Conservation (phyloP, 768 basidiomycete species). For the Baorangia bicolor region DNA sequence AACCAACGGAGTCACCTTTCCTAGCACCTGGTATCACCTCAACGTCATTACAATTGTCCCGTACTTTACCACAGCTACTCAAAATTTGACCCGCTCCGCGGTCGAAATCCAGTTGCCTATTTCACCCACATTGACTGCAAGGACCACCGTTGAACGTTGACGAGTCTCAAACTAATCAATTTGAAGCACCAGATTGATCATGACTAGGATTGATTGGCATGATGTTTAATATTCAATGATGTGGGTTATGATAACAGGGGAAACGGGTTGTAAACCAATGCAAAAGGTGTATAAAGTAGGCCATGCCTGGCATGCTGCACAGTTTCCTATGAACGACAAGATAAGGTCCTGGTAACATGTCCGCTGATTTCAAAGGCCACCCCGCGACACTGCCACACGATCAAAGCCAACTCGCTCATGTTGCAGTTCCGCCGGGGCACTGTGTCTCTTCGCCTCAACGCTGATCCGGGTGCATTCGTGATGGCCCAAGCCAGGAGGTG, state of each 20-base stretch:
- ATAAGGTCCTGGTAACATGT: not conserved
- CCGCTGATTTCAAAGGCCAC: constrained; percentile 47
- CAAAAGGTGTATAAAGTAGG: not conserved
- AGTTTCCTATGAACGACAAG: not conserved
- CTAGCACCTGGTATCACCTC: not conserved
- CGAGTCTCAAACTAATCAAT: not conserved
- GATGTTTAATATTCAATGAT: not conserved
- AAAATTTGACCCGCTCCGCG: not conserved
- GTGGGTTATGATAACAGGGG: not conserved
- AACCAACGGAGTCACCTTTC: not conserved
- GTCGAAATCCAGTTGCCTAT: not conserved
- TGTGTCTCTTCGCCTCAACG: constrained; percentile 51
- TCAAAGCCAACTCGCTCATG: constrained; percentile 54
- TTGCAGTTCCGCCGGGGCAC: constrained; percentile 60
- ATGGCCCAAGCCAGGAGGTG: constrained; percentile 16
- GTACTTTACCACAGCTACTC: not conserved
- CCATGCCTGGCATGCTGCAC: not conserved
- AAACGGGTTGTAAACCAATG: not conserved
- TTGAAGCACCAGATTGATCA: not conserved
- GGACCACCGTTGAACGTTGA: no score
- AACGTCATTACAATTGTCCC: not conserved
- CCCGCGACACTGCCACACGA: constrained; percentile 58
- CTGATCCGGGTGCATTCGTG: constrained; percentile 25
- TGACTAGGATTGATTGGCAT: not conserved
- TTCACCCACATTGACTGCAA: not conserved